phyloP scores from a whole-genome alignment of 768 basidiomycete genomes.

The Tephrocybe sp. region DNA sequence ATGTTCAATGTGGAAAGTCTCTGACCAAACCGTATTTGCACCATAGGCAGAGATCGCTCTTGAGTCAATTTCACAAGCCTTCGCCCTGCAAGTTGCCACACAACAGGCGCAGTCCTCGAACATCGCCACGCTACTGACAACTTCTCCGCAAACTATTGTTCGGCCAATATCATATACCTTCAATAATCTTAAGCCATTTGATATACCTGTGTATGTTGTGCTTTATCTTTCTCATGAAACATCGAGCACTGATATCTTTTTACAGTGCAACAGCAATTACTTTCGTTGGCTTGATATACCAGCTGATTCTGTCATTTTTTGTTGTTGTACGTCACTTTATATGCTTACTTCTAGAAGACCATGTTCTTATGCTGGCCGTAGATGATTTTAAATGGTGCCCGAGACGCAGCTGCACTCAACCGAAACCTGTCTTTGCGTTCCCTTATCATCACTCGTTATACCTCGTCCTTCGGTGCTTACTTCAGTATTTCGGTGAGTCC shows the following conservation, averaged over 20 bases:
- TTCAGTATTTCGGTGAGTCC: conserved; percentile 37
- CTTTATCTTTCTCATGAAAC: conserved; percentile 22
- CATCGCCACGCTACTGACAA: conserved; percentile 34
- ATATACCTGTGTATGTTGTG: conserved; percentile 52
- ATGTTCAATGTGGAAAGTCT: not conserved
- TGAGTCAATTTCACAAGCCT: conserved; percentile 30
- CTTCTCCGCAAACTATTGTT: conserved; percentile 50
- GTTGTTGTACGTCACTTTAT: conserved; percentile 32
- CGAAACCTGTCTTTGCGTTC: conserved; percentile 26
- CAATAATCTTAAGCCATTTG: conserved; percentile 55
- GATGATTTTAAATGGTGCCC: conserved; percentile 32
- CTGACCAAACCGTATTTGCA: not conserved
- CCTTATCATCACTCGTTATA: conserved; percentile 31
- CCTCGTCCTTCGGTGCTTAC: conserved; percentile 29
- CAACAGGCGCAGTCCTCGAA: conserved; percentile 27
- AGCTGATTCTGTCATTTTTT: conserved; percentile 46
- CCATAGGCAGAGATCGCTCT: conserved; percentile 36
- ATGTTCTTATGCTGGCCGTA: conserved; percentile 7
- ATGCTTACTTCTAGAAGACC: too few species aligned
- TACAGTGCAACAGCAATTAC: conserved; percentile 51
- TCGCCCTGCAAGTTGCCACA: conserved; percentile 30
- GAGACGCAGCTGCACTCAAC: conserved; percentile 30
- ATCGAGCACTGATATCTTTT: not conserved
- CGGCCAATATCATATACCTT: conserved; percentile 49
- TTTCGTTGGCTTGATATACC: conserved; percentile 56